Conservation (phyloP, 225 moss, liverwort and hornwort species). For the Takakia lepidozioides region DNA sequence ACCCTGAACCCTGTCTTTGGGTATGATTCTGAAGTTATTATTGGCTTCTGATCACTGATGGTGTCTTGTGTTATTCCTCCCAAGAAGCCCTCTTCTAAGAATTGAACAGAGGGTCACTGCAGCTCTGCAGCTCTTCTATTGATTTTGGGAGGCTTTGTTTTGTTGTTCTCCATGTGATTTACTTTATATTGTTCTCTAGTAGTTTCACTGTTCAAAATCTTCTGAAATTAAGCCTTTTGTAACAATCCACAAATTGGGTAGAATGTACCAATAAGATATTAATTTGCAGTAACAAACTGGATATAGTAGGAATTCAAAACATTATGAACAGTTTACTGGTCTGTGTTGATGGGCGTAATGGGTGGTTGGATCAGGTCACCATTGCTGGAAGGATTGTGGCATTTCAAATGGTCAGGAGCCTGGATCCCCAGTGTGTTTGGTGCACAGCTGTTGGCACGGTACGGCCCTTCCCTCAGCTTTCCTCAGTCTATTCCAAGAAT, state of each 20-base stretch:
- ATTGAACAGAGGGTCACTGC: too few relatives aligned
- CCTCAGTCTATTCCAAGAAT: too few relatives aligned
- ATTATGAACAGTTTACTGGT: too few relatives aligned
- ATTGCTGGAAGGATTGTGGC: slow-evolving; percentile 69
- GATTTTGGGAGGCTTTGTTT: too few relatives aligned
- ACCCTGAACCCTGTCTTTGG: neutral
- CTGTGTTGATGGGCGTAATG: too few relatives aligned
- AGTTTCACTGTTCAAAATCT: neutral
- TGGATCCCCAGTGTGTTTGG: slow-evolving; percentile 22
- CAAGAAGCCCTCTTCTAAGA: too few relatives aligned
- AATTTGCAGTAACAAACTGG: neutral
- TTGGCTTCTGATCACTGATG: neutral
- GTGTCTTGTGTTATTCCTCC: neutral
- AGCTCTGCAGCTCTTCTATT: too few relatives aligned
- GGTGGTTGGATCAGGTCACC: slow-evolving; percentile 53
- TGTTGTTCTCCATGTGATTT: too few relatives aligned
- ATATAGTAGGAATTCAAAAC: too few relatives aligned
- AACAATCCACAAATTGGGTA: neutral
- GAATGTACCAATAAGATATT: neutral
- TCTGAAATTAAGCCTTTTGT: neutral
- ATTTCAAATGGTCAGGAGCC: slow-evolving; percentile 45
- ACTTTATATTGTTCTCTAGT: neutral
- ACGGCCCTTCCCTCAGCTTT: slow-evolving; percentile 5
- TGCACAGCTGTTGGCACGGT: slow-evolving; percentile 20
- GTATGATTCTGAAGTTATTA: too few relatives aligned